Base-by-base conservation (phyloP, 2,329 filamentous ascomycete genomes). In the Aspergillus sp. region DNA sequence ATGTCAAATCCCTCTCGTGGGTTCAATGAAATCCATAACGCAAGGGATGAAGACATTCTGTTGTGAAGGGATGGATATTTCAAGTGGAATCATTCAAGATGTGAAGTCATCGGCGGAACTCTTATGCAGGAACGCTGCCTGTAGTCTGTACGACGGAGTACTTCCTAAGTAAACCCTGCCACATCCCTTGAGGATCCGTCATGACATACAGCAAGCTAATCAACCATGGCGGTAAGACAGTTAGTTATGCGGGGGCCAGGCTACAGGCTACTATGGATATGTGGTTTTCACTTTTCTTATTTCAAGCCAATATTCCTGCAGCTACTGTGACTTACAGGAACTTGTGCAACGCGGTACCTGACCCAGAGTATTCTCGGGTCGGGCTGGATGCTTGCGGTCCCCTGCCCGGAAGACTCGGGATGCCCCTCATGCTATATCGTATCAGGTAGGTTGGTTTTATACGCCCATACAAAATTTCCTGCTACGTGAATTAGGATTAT, bases 291-390 rank as follows among this genome's bases (percentile, higher is more conserved):
- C 13, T 10, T 10, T 10, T 25, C 36, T 36, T 36, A 13, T 36
- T 15, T 36, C 17, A n/a, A 8, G 10, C 21, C 38, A 30, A 19
- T 15, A 11, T 53, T 8, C 27, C 39, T 47, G 17, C 39, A 55
- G 39, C 39, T 44, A 8, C 6, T 21, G 17, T n/a, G 3, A 32
- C 10, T 54, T 25, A n/a, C 19, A 38, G 51, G 36, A 21, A 13
- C 10, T 32, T 15, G 51, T 54, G 25, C 23, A 25, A 25, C 32
- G 17, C 38, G 39, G 53, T 55, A 55, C 53, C 53, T 55, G 41
- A 54, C 52, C 52, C 52, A 47, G 42, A 21, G 17, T 32, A 54
- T 39, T 41, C 51, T 41, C 30, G 25, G 8, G 25, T 15, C 25
- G n/a, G 47, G 15, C 8, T 50, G 47, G 25, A 50, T 50, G 47